phyloP scores from a whole-genome alignment of 2,329 filamentous ascomycete species.

The Aspergillus tubingensis region DNA sequence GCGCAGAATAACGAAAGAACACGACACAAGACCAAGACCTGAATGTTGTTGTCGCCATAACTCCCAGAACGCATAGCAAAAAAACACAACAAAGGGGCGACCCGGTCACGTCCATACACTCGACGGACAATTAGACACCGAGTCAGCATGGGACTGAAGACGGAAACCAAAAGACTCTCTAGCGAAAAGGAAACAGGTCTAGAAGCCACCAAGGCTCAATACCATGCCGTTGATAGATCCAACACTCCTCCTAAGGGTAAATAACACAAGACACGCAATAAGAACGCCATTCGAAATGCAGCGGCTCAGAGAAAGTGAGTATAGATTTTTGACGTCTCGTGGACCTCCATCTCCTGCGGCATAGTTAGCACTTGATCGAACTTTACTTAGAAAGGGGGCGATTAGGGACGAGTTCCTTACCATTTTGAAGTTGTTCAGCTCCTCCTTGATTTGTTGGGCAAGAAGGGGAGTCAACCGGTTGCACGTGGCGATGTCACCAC shows the following conservation, averaged over 20 bases:
- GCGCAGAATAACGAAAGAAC: constrained; percentile 15
- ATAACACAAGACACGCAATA: constrained; percentile 19
- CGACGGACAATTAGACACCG: background rate
- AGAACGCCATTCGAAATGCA: constrained; percentile 35
- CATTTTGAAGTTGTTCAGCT: constrained; percentile 99
- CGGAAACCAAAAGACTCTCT: constrained; percentile 25
- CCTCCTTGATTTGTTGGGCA: constrained; percentile 98
- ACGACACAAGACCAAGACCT: constrained; percentile 13
- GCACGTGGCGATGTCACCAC: constrained; percentile 95
- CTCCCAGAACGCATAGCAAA: constrained; percentile 22
- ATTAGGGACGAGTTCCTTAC: constrained; percentile 52
- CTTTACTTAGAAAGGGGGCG: too few species aligned
- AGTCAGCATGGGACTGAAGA: background rate
- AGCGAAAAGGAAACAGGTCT: constrained; percentile 24
- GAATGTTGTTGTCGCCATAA: constrained; percentile 20
- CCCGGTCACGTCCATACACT: constrained; percentile 10
- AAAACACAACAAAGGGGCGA: constrained; percentile 15
- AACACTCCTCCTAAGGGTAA: constrained; percentile 23
- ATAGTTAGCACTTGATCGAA: constrained; percentile 33
- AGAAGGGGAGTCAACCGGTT: constrained; percentile 96
- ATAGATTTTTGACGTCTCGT: constrained; percentile 98
- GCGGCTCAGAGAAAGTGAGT: constrained; percentile 93
- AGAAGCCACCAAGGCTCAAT: constrained; percentile 25
- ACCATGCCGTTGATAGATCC: constrained; percentile 25
- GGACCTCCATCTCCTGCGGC: constrained; percentile 95